Conservation (phyloP, 1,284 basidiomycete genomes). For the Sporisorium scitamineum region DNA sequence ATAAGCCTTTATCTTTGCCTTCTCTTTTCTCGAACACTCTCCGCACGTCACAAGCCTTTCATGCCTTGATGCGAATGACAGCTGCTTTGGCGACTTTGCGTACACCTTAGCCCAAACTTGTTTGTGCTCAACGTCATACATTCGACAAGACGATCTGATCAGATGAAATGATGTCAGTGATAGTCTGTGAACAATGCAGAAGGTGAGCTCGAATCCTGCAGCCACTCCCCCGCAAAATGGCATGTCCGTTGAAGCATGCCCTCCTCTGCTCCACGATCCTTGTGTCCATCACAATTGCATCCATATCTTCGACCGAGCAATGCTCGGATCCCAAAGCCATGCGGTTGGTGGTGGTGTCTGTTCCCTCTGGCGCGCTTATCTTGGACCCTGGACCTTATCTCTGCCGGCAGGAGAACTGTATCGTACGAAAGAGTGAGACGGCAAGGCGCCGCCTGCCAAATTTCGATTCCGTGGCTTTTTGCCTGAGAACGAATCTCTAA, state of each 20-base stretch:
- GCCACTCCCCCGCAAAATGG: not conserved
- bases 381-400: constrained; percentile 18
- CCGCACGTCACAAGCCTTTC: constrained; percentile 1
- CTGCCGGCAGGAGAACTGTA: constrained; percentile 14
- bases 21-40: not conserved
- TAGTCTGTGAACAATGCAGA: too few relatives aligned
- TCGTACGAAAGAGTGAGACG: constrained; percentile 20
- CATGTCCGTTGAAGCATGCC: not conserved
- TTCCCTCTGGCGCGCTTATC: not conserved
- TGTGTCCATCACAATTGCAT: not conserved
- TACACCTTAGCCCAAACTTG: constrained; percentile 1
- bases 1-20: constrained; percentile 5
- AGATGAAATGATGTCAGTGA: constrained; percentile 4
- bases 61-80: constrained; percentile 1
- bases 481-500: not conserved
- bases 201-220: too few relatives aligned
- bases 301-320: not conserved
- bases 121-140: constrained; percentile 1
- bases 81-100: constrained; percentile 14
- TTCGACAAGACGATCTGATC: not conserved
- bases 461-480: too few relatives aligned
- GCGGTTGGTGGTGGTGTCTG: not conserved
- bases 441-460: too few relatives aligned
- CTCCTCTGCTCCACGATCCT: not conserved
- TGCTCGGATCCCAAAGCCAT: not conserved